Evolutionary conservation across 2,329 filamentous ascomycete genomes (phyloP).

Genomic region (Fusarium oligoseptatum): DNA sequence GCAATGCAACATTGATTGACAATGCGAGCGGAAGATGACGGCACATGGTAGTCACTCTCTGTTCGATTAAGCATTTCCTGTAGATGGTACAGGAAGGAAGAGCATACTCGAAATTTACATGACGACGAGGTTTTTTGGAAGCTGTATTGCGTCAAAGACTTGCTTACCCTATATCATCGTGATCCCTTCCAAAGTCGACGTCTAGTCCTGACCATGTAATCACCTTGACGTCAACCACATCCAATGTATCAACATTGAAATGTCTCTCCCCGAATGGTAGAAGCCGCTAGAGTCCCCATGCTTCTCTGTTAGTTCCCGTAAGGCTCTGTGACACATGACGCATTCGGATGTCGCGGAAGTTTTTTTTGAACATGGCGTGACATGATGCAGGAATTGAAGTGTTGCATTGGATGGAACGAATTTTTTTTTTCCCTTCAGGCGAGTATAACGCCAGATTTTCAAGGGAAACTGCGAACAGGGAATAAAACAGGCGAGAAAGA

Average conservation of each 20-base stretch:
- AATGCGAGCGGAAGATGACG: slow-evolving; percentile 22
- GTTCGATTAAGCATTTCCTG: not conserved
- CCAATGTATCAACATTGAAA: not conserved
- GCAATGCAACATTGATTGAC: slow-evolving; percentile 35
- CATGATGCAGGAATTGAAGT: slow-evolving; percentile 6
- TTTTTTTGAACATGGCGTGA: slow-evolving; percentile 19
- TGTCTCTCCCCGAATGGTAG: slow-evolving; percentile 5
- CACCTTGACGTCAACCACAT: slow-evolving; percentile 42
- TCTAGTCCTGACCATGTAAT: slow-evolving; percentile 20
- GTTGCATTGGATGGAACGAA: no score
- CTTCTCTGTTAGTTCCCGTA: slow-evolving; percentile 12
- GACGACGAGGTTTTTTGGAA: not conserved
- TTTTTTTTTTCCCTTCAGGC: no score
- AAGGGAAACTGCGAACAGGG: not conserved
- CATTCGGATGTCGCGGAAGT: slow-evolving; percentile 24
- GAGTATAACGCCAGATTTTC: not conserved
- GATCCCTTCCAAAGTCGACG: not conserved
- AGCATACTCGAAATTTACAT: not conserved
- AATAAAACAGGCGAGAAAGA: not conserved
- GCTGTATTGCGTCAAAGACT: not conserved
- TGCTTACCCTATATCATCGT: slow-evolving; percentile 2
- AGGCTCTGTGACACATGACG: slow-evolving; percentile 32
- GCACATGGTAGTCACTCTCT: slow-evolving; percentile 3
- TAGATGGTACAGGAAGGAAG: not conserved
- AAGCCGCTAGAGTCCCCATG: not conserved